Conservation (phyloP, 139 green algal species). For the Chlamydomonas asymmetrica region DNA sequence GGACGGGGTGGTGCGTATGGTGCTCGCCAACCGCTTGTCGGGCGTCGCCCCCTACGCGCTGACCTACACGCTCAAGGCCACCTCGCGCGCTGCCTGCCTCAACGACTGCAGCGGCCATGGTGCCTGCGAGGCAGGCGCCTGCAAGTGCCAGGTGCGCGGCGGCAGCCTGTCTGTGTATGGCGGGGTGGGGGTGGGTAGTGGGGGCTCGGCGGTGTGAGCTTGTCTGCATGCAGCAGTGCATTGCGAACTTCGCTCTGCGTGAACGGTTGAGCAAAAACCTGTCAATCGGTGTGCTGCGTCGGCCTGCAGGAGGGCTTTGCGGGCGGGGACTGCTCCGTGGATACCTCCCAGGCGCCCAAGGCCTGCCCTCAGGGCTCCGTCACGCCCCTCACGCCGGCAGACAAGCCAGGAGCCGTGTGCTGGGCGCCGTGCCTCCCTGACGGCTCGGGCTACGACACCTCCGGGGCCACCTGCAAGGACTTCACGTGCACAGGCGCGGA, state of each 20-base stretch:
- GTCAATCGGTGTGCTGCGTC: no score
- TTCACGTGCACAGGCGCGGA: constrained; percentile 1
- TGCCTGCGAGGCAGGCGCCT: constrained; percentile 34
- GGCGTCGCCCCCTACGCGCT: constrained; percentile 25
- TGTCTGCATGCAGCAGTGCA: no score
- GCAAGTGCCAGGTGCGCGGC: background rate
- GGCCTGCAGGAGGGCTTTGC: constrained; percentile 31
- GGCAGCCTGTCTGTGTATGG: background rate
- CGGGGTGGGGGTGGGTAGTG: no score
- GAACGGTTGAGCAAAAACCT: no score
- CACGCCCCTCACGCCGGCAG: background rate
- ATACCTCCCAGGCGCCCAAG: background rate
- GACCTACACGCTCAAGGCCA: constrained; percentile 47
- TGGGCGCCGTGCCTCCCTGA: constrained; percentile 4
- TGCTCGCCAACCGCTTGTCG: constrained; percentile 58
- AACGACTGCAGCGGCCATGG: constrained; percentile 57
- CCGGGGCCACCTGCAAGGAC: background rate
- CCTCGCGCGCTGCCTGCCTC: constrained; percentile 45
- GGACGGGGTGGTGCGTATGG: constrained; percentile 31
- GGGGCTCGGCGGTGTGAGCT: no score
- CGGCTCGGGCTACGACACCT: constrained; percentile 24
- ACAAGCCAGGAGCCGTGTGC: background rate
- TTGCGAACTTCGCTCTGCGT: no score
- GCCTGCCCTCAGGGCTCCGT: background rate
- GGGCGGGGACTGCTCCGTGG: constrained; percentile 64